These are phyloP conservation scores for Nymphaea colorata DNA, from an alignment of 164 flowering plant species.

Conservation along the genomic window DNA sequence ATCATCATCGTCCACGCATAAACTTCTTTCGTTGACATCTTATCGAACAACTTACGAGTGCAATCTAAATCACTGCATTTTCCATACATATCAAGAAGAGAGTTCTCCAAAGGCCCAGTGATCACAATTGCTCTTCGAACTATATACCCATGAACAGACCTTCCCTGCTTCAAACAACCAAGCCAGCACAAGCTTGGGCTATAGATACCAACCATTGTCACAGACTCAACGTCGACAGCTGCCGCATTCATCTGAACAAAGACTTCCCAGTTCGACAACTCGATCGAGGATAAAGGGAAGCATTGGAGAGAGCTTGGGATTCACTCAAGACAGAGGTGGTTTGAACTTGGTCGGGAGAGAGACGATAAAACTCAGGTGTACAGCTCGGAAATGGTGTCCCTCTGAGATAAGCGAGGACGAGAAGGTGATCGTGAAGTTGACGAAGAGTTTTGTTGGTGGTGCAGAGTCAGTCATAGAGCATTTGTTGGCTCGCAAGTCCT, in stretches of 20 bases:
- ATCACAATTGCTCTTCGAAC: constrained; percentile 26
- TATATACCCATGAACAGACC: constrained; percentile 48
- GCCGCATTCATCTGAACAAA: constrained; percentile 27
- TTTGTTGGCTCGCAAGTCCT: no score
- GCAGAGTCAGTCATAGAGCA: no score
- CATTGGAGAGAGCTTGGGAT: no score
- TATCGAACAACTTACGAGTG: constrained; percentile 38
- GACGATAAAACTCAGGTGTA: no score
- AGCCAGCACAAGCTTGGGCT: constrained; percentile 49
- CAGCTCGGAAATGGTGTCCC: no score
- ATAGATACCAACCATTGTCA: constrained; percentile 44
- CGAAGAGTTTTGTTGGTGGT: no score
- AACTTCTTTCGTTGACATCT: constrained; percentile 8
- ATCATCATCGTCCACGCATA: constrained; percentile 59
- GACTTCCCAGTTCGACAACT: no score
- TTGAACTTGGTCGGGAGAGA: no score
- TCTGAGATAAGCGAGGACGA: no score
- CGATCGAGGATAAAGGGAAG: no score
- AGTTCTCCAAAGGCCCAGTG: constrained; percentile 31
- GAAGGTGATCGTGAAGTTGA: no score
- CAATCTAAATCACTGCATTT: constrained; percentile 42
- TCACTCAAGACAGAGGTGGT: no score
- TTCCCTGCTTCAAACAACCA: constrained; percentile 30
- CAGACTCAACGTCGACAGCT: constrained; percentile 39
- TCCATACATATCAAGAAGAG: constrained; percentile 51